Conservation (phyloP, 2,329 filamentous ascomycete genomes). For the Chaetoscypha palmicola region DNA sequence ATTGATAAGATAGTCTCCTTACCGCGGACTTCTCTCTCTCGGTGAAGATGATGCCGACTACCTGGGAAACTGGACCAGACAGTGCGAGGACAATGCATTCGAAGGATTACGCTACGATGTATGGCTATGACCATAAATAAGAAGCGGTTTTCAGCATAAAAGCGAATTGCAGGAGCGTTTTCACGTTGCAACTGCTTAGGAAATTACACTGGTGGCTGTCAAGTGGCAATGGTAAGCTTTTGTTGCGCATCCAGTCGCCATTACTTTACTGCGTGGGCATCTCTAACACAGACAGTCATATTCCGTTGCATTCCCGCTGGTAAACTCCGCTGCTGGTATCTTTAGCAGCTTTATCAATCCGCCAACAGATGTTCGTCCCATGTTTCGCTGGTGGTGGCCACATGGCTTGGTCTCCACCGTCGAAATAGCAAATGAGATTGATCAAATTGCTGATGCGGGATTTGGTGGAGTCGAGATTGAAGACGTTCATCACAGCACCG, state of each 20-base stretch:
- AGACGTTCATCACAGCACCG: slow-evolving; percentile 5
- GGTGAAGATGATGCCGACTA: too few relatives aligned
- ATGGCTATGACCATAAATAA: not conserved
- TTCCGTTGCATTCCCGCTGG: slow-evolving; percentile 1
- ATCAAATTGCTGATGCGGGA: slow-evolving; percentile 5
- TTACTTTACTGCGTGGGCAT: too few relatives aligned
- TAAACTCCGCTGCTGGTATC: slow-evolving; percentile 1
- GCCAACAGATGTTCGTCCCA: slow-evolving; percentile 1
- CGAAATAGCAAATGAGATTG: slow-evolving; percentile 1
- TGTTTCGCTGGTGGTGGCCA: slow-evolving; percentile 7
- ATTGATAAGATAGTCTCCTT: too few relatives aligned
- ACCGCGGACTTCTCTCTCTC: too few relatives aligned
- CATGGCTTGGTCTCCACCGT: slow-evolving; percentile 2
- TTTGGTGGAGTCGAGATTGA: slow-evolving; percentile 4
- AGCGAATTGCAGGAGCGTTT: not conserved
- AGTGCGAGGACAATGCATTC: too few relatives aligned
- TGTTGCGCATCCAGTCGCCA: too few relatives aligned
- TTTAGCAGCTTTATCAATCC: slow-evolving; percentile 1
- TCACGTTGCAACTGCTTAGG: not conserved
- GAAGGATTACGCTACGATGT: too few relatives aligned
- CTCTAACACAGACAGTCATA: not conserved
- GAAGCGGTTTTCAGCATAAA: not conserved
- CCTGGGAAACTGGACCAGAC: too few relatives aligned
- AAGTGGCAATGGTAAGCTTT: not conserved
- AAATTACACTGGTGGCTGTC: too few relatives aligned